These are phyloP conservation scores for Erodium maritimum DNA, from an alignment of 345 rosid genomes.

Conservation along the genomic window DNA sequence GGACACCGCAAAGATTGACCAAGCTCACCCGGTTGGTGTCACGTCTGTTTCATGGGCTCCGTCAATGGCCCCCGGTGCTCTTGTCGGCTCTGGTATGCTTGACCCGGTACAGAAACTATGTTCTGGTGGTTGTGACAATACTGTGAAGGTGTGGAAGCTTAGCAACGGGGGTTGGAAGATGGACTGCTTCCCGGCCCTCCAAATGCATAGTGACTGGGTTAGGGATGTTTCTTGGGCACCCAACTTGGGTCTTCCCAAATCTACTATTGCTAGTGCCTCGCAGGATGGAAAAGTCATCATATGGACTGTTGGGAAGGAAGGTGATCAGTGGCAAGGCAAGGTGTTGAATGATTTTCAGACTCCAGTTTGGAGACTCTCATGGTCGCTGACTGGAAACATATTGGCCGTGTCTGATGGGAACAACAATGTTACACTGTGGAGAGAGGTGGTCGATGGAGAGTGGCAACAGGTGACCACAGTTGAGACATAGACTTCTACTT, in stretches of 20 bases:
- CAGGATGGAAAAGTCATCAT: slow-evolving; percentile 15
- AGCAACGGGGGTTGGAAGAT: slow-evolving; percentile 15
- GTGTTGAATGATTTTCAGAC: slow-evolving; percentile 12
- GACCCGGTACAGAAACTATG: slow-evolving; percentile 17
- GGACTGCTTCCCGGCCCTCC: slow-evolving; percentile 19
- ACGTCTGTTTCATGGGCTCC: slow-evolving; percentile 18
- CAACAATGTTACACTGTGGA: slow-evolving; percentile 13
- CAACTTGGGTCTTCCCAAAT: slow-evolving; percentile 18
- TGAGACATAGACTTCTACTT: slow-evolving; percentile 3
- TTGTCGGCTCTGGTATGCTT: slow-evolving; percentile 10
- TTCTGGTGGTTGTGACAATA: slow-evolving; percentile 17
- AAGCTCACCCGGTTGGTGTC: slow-evolving; percentile 18
- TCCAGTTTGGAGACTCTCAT: slow-evolving; percentile 13
- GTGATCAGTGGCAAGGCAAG: slow-evolving; percentile 16
- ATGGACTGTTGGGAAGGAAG: slow-evolving; percentile 19
- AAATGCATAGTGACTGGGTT: slow-evolving; percentile 18
- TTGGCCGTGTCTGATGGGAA: slow-evolving; percentile 17
- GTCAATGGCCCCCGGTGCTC: slow-evolving; percentile 13
- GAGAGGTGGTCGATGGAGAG: slow-evolving; percentile 11
- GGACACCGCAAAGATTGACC: slow-evolving; percentile 13
- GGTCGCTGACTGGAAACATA: slow-evolving; percentile 18
- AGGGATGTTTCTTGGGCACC: slow-evolving; percentile 21
- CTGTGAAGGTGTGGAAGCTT: slow-evolving; percentile 18
- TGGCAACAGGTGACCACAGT: slow-evolving; percentile 14
- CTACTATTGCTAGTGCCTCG: slow-evolving; percentile 15